A percentile compares a stretch with the other conserved stretches of the same genome.
Conservation (phyloP, 768 basidiomycete species). For the Russula ochroleuca region DNA sequence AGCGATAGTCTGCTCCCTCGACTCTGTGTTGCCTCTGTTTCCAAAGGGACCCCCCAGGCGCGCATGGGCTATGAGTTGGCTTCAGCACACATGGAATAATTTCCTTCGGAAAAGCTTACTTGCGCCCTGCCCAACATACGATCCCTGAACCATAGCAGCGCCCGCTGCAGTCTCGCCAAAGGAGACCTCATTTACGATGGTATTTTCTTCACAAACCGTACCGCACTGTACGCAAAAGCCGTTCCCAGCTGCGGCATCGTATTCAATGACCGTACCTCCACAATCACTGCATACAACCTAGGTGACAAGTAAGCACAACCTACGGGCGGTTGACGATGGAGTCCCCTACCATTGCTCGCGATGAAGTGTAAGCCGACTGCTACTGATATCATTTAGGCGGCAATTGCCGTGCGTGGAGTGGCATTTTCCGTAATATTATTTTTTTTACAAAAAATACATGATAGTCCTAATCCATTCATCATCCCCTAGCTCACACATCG, state of each 20-base stretch:
- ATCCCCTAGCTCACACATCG: conserved; percentile 9
- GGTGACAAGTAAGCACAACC: conserved; percentile 3
- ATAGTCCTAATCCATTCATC: background rate
- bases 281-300: conserved; percentile 66
- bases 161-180: conserved; percentile 94
- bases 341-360: conserved; percentile 11
- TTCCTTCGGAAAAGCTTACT: conserved; percentile 50
- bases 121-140: conserved; percentile 85
- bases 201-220: conserved; percentile 88
- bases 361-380: background rate
- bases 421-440: background rate
- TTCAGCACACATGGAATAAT: background rate
- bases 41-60: conserved; percentile 80
- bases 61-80: conserved; percentile 57
- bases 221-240: conserved; percentile 85
- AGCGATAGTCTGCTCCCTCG: conserved; percentile 85
- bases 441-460: background rate
- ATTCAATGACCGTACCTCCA: conserved; percentile 80
- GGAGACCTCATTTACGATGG: conserved; percentile 88
- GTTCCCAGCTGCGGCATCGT: conserved; percentile 78
- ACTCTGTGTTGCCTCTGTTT: conserved; percentile 72
- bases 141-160: conserved; percentile 93
- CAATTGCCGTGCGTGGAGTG: conserved; percentile 2
- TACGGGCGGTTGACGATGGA: background rate
- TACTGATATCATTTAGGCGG: background rate